phyloP scores from a whole-genome alignment of 2,329 filamentous ascomycete genomes.

The Fusarium denticulatum region DNA sequence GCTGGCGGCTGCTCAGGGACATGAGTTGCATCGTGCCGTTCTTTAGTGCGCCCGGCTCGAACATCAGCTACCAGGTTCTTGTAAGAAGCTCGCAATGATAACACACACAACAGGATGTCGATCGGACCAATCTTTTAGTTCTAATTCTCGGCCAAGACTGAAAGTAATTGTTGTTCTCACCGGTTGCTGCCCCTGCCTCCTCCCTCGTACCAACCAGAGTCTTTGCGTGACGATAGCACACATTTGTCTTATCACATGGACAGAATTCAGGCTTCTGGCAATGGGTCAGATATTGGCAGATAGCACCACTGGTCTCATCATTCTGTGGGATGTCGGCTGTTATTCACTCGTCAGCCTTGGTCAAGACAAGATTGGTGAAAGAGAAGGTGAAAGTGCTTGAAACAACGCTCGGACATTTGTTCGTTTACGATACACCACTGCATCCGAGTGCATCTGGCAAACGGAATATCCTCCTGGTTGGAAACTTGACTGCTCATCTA shows the following conservation, averaged over 20 bases:
- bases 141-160: conserved; percentile 20
- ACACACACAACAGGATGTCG: conserved; percentile 22
- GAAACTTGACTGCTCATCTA: conserved; percentile 6
- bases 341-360: conserved; percentile 34
- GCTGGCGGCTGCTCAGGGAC: conserved; percentile 8
- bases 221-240: conserved; percentile 43
- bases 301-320: neutral
- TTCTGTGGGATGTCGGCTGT: conserved; percentile 1
- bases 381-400: neutral
- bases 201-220: conserved; percentile 40
- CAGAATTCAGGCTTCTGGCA: neutral
- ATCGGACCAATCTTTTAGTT: conserved; percentile 35
- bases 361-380: conserved; percentile 20
- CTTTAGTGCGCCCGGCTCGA: conserved; percentile 18
- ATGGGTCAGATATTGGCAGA: neutral
- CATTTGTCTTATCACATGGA: conserved; percentile 40
- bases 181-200: conserved; percentile 41
- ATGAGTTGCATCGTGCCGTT: conserved; percentile 21
- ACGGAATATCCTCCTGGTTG: conserved; percentile 16
- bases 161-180: conserved; percentile 39
- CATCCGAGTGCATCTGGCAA: conserved; percentile 14
- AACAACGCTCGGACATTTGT: conserved; percentile 2
- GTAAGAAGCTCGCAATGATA: conserved; percentile 10
- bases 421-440: conserved; percentile 21
- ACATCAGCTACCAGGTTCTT: conserved; percentile 6